Base-by-base conservation (phyloP, 345 rosid species). In the Raphanus raphanistrum region DNA sequence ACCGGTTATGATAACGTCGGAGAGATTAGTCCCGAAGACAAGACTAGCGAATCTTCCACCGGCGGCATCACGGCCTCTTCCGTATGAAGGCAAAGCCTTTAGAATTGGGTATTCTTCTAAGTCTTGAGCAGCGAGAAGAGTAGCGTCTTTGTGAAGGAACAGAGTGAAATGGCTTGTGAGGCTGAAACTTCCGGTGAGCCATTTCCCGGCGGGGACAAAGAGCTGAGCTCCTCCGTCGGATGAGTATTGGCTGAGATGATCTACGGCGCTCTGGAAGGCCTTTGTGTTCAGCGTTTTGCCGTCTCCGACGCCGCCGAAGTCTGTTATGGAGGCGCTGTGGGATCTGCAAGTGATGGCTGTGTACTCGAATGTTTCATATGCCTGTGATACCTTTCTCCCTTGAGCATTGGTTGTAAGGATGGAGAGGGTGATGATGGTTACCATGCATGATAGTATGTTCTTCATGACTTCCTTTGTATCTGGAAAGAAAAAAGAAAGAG, bases 31-130 rank as follows among this genome's bases (percentile, higher is more conserved):
- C 43, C 98, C 98, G 29, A 85, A 94, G 48, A 94, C 72, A 55
- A 94, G 89, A 81, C 98, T 94, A 36, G 87, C 81, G 64, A 75
- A 94, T 62, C 98, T 90, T 72, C 98, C 98, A 0, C 81, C 96
- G 0, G 94, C 85, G 8, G 97, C 94, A 28, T 94, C 98, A 75
- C 98, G 90, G 36, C 98, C 97, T 83, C 98, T 59, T 45, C 98
- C 98, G 52, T 94, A 94, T 0, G 97, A 94, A 52, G 98, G 98
- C 67, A 94, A 80, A 36, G 98, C 87, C 66, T 85, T 88, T 76
- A 88, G 45, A 83, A 76, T 83, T 0, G 94, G 94, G 85, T 90
- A 94, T 76, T 90, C 96, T 2, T 82, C 81, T 21, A 87, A 31
- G 33, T 94, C 94, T 90, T 90, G 97, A 78, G 94, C 89, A 65